phyloP scores from a whole-genome alignment of 306 rosid genomes.

The Hylodesmum podocarpum region DNA sequence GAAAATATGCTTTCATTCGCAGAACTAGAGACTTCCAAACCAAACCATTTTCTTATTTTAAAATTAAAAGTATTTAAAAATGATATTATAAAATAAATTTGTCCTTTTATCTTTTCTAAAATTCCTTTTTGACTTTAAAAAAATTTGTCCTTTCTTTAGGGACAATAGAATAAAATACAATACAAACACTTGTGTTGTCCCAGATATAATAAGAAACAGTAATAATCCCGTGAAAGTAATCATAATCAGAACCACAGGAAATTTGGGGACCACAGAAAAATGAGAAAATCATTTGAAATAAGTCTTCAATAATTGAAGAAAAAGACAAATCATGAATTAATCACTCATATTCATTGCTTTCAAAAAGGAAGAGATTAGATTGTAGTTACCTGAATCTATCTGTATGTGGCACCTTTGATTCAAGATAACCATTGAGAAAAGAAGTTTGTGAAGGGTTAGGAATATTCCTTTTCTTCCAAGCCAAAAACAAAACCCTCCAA shows the following conservation, averaged over 20 bases:
- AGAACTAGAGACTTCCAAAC: background rate
- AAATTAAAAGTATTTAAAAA: background rate
- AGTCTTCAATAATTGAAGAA: constrained; percentile 24
- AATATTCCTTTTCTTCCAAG: constrained; percentile 73
- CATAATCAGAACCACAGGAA: background rate
- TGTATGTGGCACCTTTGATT: constrained; percentile 69
- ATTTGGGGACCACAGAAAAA: too few species aligned
- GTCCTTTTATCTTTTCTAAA: background rate
- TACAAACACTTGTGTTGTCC: background rate
- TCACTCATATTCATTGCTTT: background rate
- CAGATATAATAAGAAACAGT: background rate
- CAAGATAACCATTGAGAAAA: constrained; percentile 61
- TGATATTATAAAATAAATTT: background rate
- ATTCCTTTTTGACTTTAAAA: background rate
- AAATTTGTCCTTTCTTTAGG: constrained; percentile 4
- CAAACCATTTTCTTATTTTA: background rate
- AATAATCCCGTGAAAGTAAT: background rate
- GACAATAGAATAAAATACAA: too few species aligned
- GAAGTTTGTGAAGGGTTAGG: constrained; percentile 58
- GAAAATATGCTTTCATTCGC: background rate
- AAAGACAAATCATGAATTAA: background rate
- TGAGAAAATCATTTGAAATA: background rate
- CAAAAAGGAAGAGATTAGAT: background rate
- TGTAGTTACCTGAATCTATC: constrained; percentile 57
- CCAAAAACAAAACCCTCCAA: constrained; percentile 83